These are phyloP conservation scores for Candida xyloterini DNA, from an alignment of 805 yeast species.

Conservation along the genomic window DNA sequence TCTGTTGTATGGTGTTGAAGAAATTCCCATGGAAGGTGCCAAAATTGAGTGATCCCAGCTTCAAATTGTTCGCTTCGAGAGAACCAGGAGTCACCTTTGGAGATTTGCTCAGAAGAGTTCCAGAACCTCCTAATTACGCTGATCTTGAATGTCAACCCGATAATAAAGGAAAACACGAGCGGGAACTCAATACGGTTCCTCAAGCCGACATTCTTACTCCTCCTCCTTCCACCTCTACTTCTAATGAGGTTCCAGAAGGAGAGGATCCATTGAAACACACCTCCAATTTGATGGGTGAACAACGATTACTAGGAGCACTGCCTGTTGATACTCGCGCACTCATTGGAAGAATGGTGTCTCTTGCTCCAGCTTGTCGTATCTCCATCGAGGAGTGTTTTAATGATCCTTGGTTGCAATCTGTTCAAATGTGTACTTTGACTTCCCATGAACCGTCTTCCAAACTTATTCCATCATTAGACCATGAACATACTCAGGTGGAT, in stretches of 20 bases:
- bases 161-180: conserved; percentile 2
- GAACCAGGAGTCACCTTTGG: conserved; percentile 66
- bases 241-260: conserved; percentile 15
- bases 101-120: conserved; percentile 54
- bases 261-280: conserved; percentile 43
- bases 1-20: conserved; percentile 87
- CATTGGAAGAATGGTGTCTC: conserved; percentile 72
- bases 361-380: conserved; percentile 84
- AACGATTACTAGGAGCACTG: conserved; percentile 63
- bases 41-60: conserved; percentile 73
- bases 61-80: conserved; percentile 76
- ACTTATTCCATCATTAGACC: conserved; percentile 51
- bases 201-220: conserved; percentile 19
- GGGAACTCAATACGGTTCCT: conserved; percentile 4
- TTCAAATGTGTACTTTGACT: conserved; percentile 66
- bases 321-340: conserved; percentile 67
- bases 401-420: conserved; percentile 64
- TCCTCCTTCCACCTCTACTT: conserved; percentile 20
- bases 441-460: conserved; percentile 38
- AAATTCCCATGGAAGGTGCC: conserved; percentile 97
- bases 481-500: conserved; percentile 84
- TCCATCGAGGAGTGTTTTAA: conserved; percentile 75
- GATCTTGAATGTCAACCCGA: conserved; percentile 11
- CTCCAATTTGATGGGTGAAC: conserved; percentile 66
- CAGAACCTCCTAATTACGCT: conserved; percentile 42